Evolutionary conservation across 768 basidiomycete genomes (phyloP), one percentile per base, ranked within the genome.

Genomic region (Fistulinella prunicolor): DNA sequence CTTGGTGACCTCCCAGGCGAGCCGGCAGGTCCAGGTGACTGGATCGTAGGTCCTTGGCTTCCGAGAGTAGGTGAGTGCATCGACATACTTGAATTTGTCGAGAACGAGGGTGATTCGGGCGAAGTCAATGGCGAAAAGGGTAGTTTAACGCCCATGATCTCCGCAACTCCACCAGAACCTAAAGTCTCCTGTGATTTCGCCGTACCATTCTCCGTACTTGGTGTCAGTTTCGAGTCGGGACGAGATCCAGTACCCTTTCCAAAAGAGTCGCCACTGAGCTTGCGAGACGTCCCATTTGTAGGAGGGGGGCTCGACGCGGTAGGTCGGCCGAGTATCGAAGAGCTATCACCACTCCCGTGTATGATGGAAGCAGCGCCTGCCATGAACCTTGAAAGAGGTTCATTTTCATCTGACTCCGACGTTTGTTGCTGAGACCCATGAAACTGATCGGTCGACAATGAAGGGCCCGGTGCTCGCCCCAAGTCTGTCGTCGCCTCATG

Each of bases 211-310:
- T 67, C 67, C 32, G 46, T 24, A 9, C 43, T 64, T 6, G 67
- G 65, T 5, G 67, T 64, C 34, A 70, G 53, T 47, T 69, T 73
- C n/a, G 74, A 74, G 39, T 72, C 73, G 13, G 72, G 67, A 9
- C 70, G 66, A 17, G 71, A 71, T 39, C 61, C 47, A 17, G 67
- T 21, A 17, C 54, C 51, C 12, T 38, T 62, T 9, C 53, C 59
- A 23, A 58, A 55, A 13, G 73, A 74, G 7, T 74, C 74, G n/a
- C 56, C 59, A 46, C 72, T 75, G 17, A 36, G 61, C 17, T 63
- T 63, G 38, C 65, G 64, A 39, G 54, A 47, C 17, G 61, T 37
- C 47, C 55, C 58, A 26, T 44, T 56, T 6, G 54, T 40, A n/a
- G 57, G 57, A 24, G 55, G 59, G 13, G 71, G 63, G 42, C 68